Conservation (phyloP, 1,139 yeast species). For the Hyphopichia wangnamkhiaoensis region DNA sequence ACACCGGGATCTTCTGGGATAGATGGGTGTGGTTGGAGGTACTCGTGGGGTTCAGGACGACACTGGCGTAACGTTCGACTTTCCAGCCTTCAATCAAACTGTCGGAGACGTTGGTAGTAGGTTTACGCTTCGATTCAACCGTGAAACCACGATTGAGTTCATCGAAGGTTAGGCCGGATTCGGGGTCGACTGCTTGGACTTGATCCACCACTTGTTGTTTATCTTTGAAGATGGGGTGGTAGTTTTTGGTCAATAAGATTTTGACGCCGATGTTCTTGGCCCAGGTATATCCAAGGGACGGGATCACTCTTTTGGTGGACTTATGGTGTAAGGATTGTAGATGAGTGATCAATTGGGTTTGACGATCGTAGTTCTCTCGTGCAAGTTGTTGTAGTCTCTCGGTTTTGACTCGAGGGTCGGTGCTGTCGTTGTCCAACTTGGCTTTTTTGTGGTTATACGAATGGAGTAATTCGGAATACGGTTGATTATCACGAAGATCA, state of each 20-base stretch:
- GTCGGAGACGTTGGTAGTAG: slow-evolving; percentile 3
- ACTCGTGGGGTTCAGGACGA: slow-evolving; percentile 20
- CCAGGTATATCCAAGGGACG: slow-evolving; percentile 47
- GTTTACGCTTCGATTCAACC: background rate
- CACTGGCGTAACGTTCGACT: slow-evolving; percentile 28
- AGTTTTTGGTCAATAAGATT: slow-evolving; percentile 35
- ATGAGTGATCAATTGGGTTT: slow-evolving; percentile 6
- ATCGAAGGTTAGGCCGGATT: slow-evolving; percentile 16
- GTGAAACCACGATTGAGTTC: slow-evolving; percentile 15
- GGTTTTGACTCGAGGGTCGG: background rate
- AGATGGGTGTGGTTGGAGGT: slow-evolving; percentile 5
- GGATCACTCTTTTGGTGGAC: slow-evolving; percentile 28
- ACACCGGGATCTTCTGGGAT: slow-evolving; percentile 12
- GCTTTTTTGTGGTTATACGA: background rate
- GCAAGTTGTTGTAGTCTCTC: background rate
- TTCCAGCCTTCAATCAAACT: slow-evolving; percentile 26
- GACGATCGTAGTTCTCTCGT: background rate
- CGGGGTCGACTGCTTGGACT: slow-evolving; percentile 10
- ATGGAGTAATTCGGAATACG: background rate
- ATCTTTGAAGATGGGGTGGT: slow-evolving; percentile 23
- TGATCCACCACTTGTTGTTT: background rate
- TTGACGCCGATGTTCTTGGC: slow-evolving; percentile 31
- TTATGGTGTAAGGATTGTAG: slow-evolving; percentile 14
- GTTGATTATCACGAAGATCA: background rate
- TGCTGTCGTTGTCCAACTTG: background rate